Evolutionary conservation across 768 basidiomycete genomes (phyloP).

Genomic region (Suillus luteus): DNA sequence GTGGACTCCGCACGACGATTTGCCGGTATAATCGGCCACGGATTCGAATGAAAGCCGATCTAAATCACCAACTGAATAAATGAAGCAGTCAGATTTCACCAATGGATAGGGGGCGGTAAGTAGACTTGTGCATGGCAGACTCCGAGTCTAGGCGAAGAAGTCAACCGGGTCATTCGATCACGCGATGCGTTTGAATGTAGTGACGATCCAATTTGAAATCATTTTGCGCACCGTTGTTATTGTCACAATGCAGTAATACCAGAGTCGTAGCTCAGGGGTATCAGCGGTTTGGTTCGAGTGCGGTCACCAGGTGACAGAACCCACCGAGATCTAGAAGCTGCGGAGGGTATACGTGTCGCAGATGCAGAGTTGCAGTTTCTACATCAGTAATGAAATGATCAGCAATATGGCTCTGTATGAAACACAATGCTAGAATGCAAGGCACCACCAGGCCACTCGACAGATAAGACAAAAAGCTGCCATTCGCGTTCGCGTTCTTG

Average conservation of each 20-base stretch:
- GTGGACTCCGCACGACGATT: background rate
- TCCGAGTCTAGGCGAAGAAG: background rate
- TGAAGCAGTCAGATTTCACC: background rate
- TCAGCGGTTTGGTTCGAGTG: background rate
- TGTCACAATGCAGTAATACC: background rate
- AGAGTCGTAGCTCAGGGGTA: background rate
- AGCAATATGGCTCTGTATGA: background rate
- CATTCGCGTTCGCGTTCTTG: background rate
- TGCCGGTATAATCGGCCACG: background rate
- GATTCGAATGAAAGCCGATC: background rate
- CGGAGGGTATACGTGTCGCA: background rate
- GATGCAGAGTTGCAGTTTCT: background rate
- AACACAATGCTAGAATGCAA: background rate
- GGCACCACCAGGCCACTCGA: background rate
- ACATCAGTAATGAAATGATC: no score
- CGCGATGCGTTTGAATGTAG: background rate
- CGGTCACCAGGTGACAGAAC: background rate
- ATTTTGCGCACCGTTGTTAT: background rate
- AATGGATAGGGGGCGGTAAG: no score
- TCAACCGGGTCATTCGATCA: background rate
- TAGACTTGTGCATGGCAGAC: no score
- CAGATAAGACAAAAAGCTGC: background rate
- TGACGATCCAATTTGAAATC: background rate
- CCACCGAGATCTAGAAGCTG: background rate
- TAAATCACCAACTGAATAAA: background rate